Base-by-base conservation (phyloP, 148 eudicot species). In the Camellia japonica region DNA sequence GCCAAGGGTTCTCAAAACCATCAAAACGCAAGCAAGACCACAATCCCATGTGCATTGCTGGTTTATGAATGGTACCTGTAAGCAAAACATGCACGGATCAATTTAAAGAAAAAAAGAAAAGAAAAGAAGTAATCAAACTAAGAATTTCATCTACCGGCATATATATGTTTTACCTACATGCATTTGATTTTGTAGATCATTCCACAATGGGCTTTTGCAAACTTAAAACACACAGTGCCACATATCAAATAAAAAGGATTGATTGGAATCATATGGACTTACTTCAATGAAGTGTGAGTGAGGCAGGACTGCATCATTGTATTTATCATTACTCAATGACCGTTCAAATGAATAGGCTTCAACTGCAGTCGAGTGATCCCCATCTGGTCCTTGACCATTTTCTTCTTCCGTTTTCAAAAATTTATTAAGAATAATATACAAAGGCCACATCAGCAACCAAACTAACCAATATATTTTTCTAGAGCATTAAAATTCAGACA, bases 11-110 rank as follows among this genome's bases (percentile, higher is more conserved):
- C 83, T 82, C 85, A 91, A 84, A 83, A 96, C 97, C 99, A 96
- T 96, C 87, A 94, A 68, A 78, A 94, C 86, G 83, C 99, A 96
- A 76, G 98, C 97, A 88, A 96, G 94, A 61, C 99, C 99, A 87
- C 98, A 96, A 84, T 96, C 99, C 99, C 99, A 96, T 62, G 89
- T 85, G 55, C 81, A 88, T 68, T 87, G 76, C 72, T 96, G 99
- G 74, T 87, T 90, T 77, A 96, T 77, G 67, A 92, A 97, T 41
- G 97, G 98, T 71, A 96, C 98, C 99, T 91, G 52, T 5, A 38
- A 79, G 44, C 23, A 80, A 46, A 19, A 49, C 3, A 78, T 1
- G 70, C n/a, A 5, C 70, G 0, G 42, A 38, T 79, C 44, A 18
- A n/a, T 30, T 56, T 76, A 52, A 69, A 68, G 13, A 38, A 55